Evolutionary conservation across 2,329 filamentous ascomycete species (phyloP), one percentile per base, ranked within the genome.

Genomic region (Fusarium tuaranense): DNA sequence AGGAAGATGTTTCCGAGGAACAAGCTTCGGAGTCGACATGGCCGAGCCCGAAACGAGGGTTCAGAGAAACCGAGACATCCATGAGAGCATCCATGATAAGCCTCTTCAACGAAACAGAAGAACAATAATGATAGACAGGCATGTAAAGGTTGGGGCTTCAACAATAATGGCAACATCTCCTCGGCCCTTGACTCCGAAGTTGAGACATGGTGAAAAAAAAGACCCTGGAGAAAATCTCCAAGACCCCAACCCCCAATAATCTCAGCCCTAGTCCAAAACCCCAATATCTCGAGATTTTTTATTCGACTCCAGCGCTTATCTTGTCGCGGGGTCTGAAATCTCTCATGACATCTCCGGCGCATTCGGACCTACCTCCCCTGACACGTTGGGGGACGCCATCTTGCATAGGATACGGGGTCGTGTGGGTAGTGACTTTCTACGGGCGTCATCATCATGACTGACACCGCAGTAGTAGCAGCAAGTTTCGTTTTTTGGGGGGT

Each of bases 161-260:
- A 78, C 72, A 75, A 71, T 46, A 30, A 20, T 16, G n/a, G 27
- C 20, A 32, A 55, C 46, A 64, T 39, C 5, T 25, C 18, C 58
- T 44, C 27, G 13, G 61, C 39, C 57, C 46, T 16, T 16, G 5
- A 64, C 65, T 59, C 57, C 63, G 58, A 69, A 69, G 68, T 67
- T 65, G 64, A 72, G 67, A 72, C 67, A 68, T 18, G 9, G n/a
- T 27, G 25, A 44, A n/a, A 32, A n/a, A 58, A 51, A 53, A 51
- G 10, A 3, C 27, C 48, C 27, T 53, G 27, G 48, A 51, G 46
- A 30, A 30, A 27, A 32, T 53, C 48, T 67, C 44, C 38, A 39
- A 16, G 68, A 71, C 75, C 75, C 76, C 76, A 78, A 76, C 74
- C 76, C 76, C 76, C 74, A 77, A 78, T 41, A 27, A 66, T 38